Conservation (phyloP, 225 moss, liverwort and hornwort species). For the Polytrichum formosum region DNA sequence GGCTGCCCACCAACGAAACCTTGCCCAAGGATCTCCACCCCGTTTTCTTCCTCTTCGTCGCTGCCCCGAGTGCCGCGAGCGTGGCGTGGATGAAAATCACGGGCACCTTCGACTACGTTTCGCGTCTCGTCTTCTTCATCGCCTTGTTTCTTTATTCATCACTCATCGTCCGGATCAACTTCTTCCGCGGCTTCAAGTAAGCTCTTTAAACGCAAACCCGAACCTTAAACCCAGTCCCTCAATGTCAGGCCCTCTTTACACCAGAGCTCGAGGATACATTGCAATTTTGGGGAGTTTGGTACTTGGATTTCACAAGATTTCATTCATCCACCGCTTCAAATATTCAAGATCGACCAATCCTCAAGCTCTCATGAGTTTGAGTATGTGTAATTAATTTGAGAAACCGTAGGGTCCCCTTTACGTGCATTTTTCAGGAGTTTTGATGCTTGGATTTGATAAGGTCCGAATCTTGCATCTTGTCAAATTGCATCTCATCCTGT, state of each 20-base stretch:
- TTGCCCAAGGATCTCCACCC: conserved; percentile 51
- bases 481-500: too few relatives aligned
- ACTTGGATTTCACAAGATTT: too few relatives aligned
- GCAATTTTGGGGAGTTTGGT: too few relatives aligned
- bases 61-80: conserved; percentile 54
- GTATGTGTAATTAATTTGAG: too few relatives aligned
- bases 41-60: conserved; percentile 59
- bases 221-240: background rate
- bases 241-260: too few relatives aligned
- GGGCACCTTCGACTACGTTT: conserved; percentile 40
- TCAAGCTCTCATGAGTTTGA: too few relatives aligned
- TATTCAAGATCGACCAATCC: too few relatives aligned
- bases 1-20: conserved; percentile 49
- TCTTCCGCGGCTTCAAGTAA: conserved; percentile 47
- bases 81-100: conserved; percentile 56
- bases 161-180: conserved; percentile 45
- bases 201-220: background rate
- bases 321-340: too few relatives aligned
- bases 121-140: conserved; percentile 47
- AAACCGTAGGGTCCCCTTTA: too few relatives aligned
- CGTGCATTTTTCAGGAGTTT: too few relatives aligned
- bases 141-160: conserved; percentile 47
- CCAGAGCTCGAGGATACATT: background rate
- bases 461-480: too few relatives aligned
- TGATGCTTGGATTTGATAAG: too few relatives aligned